Conservation (phyloP, 495 filamentous ascomycete species). For the Hamigera avellanea region DNA sequence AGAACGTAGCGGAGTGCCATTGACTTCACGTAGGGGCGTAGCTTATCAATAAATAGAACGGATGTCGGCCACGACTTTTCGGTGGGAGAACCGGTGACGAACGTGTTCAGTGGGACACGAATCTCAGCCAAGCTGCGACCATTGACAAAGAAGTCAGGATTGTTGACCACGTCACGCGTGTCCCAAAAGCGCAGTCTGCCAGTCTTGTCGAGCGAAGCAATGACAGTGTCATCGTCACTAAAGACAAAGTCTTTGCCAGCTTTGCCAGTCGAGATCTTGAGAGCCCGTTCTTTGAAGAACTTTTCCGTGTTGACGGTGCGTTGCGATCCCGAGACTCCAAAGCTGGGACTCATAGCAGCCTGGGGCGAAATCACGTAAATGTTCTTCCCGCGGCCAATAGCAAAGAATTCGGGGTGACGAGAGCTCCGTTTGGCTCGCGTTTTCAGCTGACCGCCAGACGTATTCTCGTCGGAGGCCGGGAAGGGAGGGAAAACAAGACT, state of each 20-base stretch:
- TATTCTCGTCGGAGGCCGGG: constrained; percentile 61
- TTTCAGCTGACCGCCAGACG: constrained; percentile 84
- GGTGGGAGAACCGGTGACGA: constrained; percentile 61
- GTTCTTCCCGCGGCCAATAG: constrained; percentile 86
- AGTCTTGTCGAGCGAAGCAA: constrained; percentile 93
- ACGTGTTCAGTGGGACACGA: constrained; percentile 63
- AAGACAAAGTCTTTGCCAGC: constrained; percentile 97
- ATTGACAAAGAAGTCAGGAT: constrained; percentile 38
- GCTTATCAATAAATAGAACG: constrained; percentile 90
- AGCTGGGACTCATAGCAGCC: constrained; percentile 56
- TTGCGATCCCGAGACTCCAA: constrained; percentile 58
- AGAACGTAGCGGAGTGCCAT: constrained; percentile 85
- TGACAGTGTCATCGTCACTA: constrained; percentile 86
- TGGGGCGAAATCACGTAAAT: constrained; percentile 84
- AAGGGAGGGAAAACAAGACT: constrained; percentile 76
- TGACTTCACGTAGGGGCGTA: constrained; percentile 75
- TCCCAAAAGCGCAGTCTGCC: constrained; percentile 97
- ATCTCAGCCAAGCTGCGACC: constrained; percentile 55
- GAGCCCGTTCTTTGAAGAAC: constrained; percentile 70
- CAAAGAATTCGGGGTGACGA: constrained; percentile 83
- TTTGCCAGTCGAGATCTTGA: constrained; percentile 93
- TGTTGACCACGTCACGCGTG: constrained; percentile 60
- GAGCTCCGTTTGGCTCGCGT: constrained; percentile 84
- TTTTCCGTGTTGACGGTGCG: constrained; percentile 72
- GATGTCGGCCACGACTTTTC: constrained; percentile 95